These are phyloP conservation scores for Crithidia sp. DNA, from an alignment of 208 protist genomes.

Conservation along the genomic window DNA sequence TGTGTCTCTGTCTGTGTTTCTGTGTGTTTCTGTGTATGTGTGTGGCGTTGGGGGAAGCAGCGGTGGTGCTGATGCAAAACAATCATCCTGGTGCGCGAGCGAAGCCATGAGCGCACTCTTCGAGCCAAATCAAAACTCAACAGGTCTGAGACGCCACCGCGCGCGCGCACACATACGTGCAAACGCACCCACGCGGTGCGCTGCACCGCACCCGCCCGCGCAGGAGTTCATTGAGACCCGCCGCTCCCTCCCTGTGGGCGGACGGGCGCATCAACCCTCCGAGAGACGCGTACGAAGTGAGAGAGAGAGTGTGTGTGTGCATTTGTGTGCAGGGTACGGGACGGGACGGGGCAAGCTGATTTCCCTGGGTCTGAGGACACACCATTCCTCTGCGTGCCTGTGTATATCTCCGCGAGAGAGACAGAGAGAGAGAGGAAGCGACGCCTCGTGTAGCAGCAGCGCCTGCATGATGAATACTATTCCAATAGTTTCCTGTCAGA, in stretches of 20 bases:
- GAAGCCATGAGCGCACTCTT: conserved; percentile 34
- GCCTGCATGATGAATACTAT: conserved; percentile 32
- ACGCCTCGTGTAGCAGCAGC: no score
- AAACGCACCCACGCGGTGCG: no score
- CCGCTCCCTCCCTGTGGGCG: conserved; percentile 17
- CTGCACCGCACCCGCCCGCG: not conserved
- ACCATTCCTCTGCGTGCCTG: no score
- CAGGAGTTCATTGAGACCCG: conserved; percentile 34
- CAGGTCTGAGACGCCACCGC: conserved; percentile 23
- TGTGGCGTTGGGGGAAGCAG: not conserved
- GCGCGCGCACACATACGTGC: not conserved
- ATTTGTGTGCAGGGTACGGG: no score
- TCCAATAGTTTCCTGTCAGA: conserved; percentile 39
- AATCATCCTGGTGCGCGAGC: conserved; percentile 22
- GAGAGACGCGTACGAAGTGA: not conserved
- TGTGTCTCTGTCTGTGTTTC: not conserved
- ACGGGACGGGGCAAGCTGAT: no score
- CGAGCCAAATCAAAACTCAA: conserved; percentile 37
- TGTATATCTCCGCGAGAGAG: no score
- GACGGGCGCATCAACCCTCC: conserved; percentile 33
- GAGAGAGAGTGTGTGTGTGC: no score
- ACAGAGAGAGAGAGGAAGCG: no score
- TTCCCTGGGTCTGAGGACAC: no score
- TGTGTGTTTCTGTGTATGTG: not conserved
- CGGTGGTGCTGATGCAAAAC: conserved; percentile 27